These are phyloP conservation scores for Neoboletus subvelutipes DNA, from an alignment of 768 basidiomycete species.

Conservation along the genomic window DNA sequence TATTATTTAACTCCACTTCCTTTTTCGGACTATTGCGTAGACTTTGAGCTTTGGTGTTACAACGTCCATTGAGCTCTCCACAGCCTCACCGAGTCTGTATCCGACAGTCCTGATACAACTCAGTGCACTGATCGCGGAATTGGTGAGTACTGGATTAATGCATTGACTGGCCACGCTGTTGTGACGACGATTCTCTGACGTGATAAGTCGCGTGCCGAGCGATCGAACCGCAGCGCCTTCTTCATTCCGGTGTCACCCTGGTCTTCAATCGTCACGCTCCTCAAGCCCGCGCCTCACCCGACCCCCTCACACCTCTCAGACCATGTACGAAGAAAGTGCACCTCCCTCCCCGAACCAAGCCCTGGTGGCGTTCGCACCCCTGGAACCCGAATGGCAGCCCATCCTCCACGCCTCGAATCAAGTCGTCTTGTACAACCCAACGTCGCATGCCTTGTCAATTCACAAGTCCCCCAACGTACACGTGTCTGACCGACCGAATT, in stretches of 20 bases:
- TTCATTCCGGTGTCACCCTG: neutral
- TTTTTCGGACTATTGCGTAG: neutral
- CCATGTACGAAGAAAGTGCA: slow-evolving; percentile 33
- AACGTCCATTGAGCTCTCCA: neutral
- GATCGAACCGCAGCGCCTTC: slow-evolving; percentile 3
- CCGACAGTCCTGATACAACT: neutral
- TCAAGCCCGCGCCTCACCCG: neutral
- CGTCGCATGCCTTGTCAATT: slow-evolving; percentile 78
- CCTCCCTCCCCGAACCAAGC: slow-evolving; percentile 34
- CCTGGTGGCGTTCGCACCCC: slow-evolving; percentile 26
- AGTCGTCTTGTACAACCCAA: slow-evolving; percentile 85
- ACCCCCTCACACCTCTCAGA: neutral
- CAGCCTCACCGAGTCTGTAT: neutral
- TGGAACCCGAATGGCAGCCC: slow-evolving; percentile 60
- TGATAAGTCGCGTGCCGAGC: slow-evolving; percentile 4
- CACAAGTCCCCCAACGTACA: slow-evolving; percentile 32
- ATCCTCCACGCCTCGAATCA: slow-evolving; percentile 84
- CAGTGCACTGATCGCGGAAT: neutral
- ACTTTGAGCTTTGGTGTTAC: neutral
- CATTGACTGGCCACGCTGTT: neutral
- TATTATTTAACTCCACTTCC: neutral
- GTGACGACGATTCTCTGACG: slow-evolving; percentile 2
- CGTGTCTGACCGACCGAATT: slow-evolving; percentile 24
- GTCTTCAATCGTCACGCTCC: neutral
- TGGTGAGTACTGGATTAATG: neutral